These are phyloP conservation scores for Zygoascus meyerae DNA, from an alignment of 1,139 yeast species.

Conservation along the genomic window DNA sequence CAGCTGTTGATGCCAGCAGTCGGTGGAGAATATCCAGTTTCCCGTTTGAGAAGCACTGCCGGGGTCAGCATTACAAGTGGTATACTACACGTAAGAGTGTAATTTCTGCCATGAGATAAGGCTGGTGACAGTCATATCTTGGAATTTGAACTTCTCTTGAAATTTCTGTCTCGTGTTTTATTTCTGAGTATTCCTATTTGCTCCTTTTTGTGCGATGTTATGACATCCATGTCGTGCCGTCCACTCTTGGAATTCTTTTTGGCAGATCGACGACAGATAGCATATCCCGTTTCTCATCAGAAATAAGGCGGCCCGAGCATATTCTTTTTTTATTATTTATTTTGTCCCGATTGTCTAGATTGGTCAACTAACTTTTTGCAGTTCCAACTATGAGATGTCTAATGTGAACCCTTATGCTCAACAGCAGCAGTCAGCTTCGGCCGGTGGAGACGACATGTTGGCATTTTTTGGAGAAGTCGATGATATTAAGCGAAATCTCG, in stretches of 20 bases:
- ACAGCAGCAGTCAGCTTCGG: slow-evolving; percentile 8
- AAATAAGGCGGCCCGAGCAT: background rate
- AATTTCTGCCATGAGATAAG: too few species aligned
- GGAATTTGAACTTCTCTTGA: too few species aligned
- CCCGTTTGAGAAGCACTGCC: background rate
- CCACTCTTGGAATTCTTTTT: too few species aligned
- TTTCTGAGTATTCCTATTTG: too few species aligned
- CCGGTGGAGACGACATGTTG: slow-evolving; percentile 50
- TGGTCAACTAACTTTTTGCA: background rate
- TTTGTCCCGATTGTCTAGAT: background rate
- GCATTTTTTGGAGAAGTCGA: slow-evolving; percentile 79
- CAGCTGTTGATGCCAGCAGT: too few species aligned
- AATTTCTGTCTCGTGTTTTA: too few species aligned
- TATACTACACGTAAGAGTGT: too few species aligned
- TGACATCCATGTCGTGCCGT: too few species aligned
- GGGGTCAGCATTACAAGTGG: background rate
- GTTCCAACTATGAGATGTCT: slow-evolving; percentile 20
- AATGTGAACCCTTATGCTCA: slow-evolving; percentile 21
- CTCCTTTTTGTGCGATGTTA: too few species aligned
- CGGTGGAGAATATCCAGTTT: background rate
- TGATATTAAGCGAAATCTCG: slow-evolving; percentile 72
- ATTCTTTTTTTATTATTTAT: background rate
- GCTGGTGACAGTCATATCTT: too few species aligned
- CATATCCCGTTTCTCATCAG: too few species aligned
- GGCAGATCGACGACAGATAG: too few species aligned